These are phyloP conservation scores for Oryza nivara DNA, from an alignment of 176 grass and related monocot genomes.

Conservation along the genomic window DNA sequence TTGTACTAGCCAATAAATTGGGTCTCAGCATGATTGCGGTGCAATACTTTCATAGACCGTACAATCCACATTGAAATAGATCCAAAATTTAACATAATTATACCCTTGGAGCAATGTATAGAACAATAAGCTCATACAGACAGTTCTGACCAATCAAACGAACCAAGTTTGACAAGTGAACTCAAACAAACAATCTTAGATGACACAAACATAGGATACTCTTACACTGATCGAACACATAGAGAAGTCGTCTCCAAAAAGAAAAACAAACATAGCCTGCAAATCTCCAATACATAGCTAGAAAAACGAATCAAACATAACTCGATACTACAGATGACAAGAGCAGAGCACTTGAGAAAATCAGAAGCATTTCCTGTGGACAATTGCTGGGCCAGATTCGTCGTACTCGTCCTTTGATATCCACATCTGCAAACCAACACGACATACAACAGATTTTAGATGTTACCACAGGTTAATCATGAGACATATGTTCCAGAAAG, in stretches of 20 bases:
- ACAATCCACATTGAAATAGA: neutral
- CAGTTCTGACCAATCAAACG: slow-evolving; percentile 41
- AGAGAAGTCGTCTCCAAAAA: slow-evolving; percentile 5
- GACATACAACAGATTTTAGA: slow-evolving; percentile 31
- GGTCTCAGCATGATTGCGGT: neutral
- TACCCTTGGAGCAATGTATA: slow-evolving; percentile 10
- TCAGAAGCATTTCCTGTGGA: slow-evolving; percentile 84
- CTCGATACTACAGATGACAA: slow-evolving; percentile 14
- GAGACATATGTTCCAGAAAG: neutral
- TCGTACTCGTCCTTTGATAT: slow-evolving; percentile 81
- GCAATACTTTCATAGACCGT: neutral
- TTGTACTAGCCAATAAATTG: neutral
- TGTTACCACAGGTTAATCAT: neutral
- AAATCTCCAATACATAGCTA: slow-evolving; percentile 53
- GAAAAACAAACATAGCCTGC: slow-evolving; percentile 33
- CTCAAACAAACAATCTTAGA: slow-evolving; percentile 23
- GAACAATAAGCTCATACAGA: slow-evolving; percentile 40
- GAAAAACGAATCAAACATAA: slow-evolving; percentile 36
- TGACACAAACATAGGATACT: slow-evolving; percentile 9
- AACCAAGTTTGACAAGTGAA: slow-evolving; percentile 38
- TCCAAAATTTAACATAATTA: neutral
- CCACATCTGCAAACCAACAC: slow-evolving; percentile 60
- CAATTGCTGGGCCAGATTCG: slow-evolving; percentile 66
- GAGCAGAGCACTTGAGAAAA: neutral
- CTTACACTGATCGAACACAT: slow-evolving; percentile 27